Percentiles rank a stretch among this genome's conserved stretches.
These are phyloP conservation scores for Tephrocybe sp. DNA, from an alignment of 768 basidiomycete species.

Conservation along the genomic window DNA sequence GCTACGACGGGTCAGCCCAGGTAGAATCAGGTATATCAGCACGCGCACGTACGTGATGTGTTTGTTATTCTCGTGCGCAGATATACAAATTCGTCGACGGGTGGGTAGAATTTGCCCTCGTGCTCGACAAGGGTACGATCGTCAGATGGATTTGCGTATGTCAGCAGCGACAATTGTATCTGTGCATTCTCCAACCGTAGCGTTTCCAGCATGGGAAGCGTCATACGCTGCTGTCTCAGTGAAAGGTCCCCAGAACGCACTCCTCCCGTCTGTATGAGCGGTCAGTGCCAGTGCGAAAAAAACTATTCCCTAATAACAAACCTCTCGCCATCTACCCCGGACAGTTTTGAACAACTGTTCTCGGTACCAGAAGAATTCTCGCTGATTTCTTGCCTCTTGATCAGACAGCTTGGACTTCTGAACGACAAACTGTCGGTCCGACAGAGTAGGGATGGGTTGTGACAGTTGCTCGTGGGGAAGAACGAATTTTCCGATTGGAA, in stretches of 20 bases:
- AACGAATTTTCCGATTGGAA: constrained; percentile 70
- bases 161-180: constrained; percentile 51
- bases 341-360: constrained; percentile 78
- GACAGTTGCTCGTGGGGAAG: constrained; percentile 57
- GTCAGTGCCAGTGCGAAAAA: constrained; percentile 1
- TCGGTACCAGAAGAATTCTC: constrained; percentile 94
- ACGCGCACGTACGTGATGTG: constrained; percentile 52
- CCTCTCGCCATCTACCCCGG: constrained; percentile 83
- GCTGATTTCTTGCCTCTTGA: constrained; percentile 59
- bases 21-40: constrained; percentile 1
- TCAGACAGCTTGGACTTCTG: constrained; percentile 63
- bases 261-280: constrained; percentile 63
- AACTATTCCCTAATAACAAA: constrained; percentile 28
- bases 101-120: constrained; percentile 46
- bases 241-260: constrained; percentile 73
- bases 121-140: constrained; percentile 22
- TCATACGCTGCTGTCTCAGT: constrained; percentile 75
- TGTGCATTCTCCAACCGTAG: constrained; percentile 66
- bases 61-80: constrained; percentile 60
- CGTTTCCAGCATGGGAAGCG: constrained; percentile 74
- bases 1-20: constrained; percentile 31
- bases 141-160: constrained; percentile 22
- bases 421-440: constrained; percentile 89
- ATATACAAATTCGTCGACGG: constrained; percentile 61
- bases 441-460: constrained; percentile 76